Evolutionary conservation across 1,139 yeast species (phyloP).

Genomic region (Candida tropicalis): DNA sequence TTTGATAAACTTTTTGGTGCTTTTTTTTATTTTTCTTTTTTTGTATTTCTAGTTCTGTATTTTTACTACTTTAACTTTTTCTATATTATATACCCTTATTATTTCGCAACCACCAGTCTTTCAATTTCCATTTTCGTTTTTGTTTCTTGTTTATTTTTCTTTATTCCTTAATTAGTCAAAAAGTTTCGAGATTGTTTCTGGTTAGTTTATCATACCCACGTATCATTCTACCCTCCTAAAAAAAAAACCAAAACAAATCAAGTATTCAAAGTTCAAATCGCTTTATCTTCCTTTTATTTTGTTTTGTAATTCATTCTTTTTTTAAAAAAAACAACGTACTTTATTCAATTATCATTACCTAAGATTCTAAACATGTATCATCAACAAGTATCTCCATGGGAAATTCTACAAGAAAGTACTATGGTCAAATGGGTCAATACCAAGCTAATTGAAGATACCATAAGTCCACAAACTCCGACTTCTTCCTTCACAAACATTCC

Average conservation of each 20-base stretch:
- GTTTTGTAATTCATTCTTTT: too few relatives aligned
- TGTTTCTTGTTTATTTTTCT: background rate
- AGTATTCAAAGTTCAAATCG: too few relatives aligned
- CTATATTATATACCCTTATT: too few relatives aligned
- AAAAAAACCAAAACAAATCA: too few relatives aligned
- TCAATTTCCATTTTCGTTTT: background rate
- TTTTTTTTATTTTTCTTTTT: background rate
- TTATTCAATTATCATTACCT: background rate
- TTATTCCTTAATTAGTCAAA: background rate
- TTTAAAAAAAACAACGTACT: too few relatives aligned
- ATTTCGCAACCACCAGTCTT: background rate
- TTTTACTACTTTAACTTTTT: background rate
- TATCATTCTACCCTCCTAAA: too few relatives aligned
- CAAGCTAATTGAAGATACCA: constrained; percentile 23
- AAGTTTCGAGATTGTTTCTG: background rate
- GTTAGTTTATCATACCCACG: background rate
- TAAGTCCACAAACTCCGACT: constrained; percentile 13
- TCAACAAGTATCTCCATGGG: constrained; percentile 30
- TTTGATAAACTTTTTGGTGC: background rate
- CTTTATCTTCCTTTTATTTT: background rate
- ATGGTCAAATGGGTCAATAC: constrained; percentile 52
- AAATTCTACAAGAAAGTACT: constrained; percentile 45
- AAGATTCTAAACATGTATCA: constrained; percentile 1
- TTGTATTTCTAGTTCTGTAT: background rate
- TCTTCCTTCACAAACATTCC: constrained; percentile 9